Base-by-base conservation (phyloP, 805 yeast genomes). In the Priceomyces carsonii region DNA sequence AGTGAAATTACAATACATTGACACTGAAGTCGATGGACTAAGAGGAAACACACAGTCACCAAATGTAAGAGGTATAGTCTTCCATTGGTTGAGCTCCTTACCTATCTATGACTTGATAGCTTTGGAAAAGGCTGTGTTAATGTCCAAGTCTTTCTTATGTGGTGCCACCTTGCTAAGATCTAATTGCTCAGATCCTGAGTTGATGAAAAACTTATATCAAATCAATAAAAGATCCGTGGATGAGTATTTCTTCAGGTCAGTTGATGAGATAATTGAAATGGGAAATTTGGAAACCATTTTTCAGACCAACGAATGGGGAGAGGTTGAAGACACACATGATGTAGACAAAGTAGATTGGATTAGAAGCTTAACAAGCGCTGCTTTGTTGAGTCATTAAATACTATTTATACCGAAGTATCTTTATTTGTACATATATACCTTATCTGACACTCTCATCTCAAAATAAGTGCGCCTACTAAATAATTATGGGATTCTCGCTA, bases 291-390 rank as follows among this genome's bases (percentile, higher is more conserved):
- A 93, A 55, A 81, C 82, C 9, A 79, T 82, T 21, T 77, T 77
- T 61, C 99, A 93, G 63, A 85, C 95, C 22, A 80, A 79, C 15
- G 75, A 81, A 53, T 93, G 99, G 99, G 99, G 99, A 20, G 97
- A 91, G 61, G 98, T 91, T 16, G 98, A 93, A 63, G 99, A 93
- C 54, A 88, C 98, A 2, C 99, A 93, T 56, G 99, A 93, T 58
- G 97, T 93, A n/a, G 95, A 87, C 51, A 82, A 84, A 59, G 95
- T 82, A 25, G 97, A 93, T 49, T 73, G 95, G 50, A 71, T 87
- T 51, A 80, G 97, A 60, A 80, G 81, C 51, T 73, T 93, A 30
- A 80, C 91, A 22, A 76, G 88, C 45, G 90, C 95, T 18, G 84
- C 90, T 3, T 51, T 68, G 24, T 18, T 35, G 14, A 12, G 34